Conservation (phyloP, 345 rosid species). For the Citrus unshiu region DNA sequence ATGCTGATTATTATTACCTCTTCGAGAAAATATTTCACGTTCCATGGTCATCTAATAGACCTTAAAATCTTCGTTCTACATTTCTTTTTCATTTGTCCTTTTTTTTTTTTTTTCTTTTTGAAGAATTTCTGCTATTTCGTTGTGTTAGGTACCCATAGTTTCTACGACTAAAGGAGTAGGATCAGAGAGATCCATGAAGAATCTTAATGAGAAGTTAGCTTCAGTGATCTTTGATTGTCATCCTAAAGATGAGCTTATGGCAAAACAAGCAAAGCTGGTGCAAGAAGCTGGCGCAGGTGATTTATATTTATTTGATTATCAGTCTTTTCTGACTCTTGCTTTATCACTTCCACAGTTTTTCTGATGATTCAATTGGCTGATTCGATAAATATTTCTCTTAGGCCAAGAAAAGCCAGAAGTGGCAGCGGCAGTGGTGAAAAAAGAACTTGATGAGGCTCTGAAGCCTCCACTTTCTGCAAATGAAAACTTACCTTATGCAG, state of each 20-base stretch:
- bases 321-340: not conserved
- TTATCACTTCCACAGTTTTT: not conserved
- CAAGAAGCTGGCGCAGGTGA: constrained; percentile 45
- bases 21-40: not conserved
- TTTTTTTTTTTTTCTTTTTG: too few species aligned
- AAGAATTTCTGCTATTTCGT: not conserved
- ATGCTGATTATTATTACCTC: not conserved
- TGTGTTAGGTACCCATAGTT: constrained; percentile 29
- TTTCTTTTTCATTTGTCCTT: not conserved
- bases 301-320: not conserved
- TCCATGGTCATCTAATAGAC: not conserved
- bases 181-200: constrained; percentile 39
- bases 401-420: constrained; percentile 42
- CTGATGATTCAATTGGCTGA: not conserved
- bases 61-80: not conserved
- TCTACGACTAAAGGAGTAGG: constrained; percentile 29
- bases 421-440: constrained; percentile 35
- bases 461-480: constrained; percentile 29
- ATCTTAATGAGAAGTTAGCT: constrained; percentile 60
- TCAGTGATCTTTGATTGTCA: constrained; percentile 52
- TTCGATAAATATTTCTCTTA: constrained; percentile 12
- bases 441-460: constrained; percentile 42
- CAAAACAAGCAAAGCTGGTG: constrained; percentile 24
- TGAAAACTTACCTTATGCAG: constrained; percentile 33
- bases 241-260: constrained; percentile 32